Evolutionary conservation across 2,329 filamentous ascomycete species (phyloP), one percentile per base, ranked within the genome.

Genomic region (Cordyceps cateniannulata): DNA sequence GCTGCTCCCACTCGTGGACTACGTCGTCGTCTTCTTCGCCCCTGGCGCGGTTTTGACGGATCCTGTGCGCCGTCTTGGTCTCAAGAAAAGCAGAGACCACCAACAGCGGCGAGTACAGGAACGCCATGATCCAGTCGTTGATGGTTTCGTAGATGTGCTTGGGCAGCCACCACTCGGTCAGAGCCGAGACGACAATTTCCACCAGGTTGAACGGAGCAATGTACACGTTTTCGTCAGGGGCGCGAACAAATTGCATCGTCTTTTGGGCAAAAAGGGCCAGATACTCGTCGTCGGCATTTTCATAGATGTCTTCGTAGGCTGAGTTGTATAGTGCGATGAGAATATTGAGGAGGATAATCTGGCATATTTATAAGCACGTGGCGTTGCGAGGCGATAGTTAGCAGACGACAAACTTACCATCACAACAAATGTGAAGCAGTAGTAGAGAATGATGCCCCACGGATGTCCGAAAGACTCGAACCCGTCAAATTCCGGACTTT

Each of bases 281-380:
- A 75, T 92, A 99, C 73, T 99, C 95, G 73, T 99, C 95, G 65
- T 91, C 89, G 5, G 95, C 92, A 70, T 99, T 93, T 50, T 90
- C 87, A 68, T 93, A 96, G 62, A 97, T 96, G 73, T 96, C 92
- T 70, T 96, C 90, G 71, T 99, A 98, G 2, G 95, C 92, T 51
- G 88, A 93, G 76, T 98, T 98, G 79, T 97, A 99, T 7, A 99
- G 85, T 0, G 95, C 95, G 70, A 99, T 98, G 62, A 99, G 85
- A 68, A 99, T 91, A 73, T 99, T 99, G 66, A 99, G 85, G 27
- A 98, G 80, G 61, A 99, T 77, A 25, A 85, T 80, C 81, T 81
- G 40, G 14, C 20, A 44, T 24, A 22, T 35, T 10, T 24, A 50
- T 48, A 49, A 16, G 51, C 8, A 42, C 2, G 27, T 9, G n/a